A percentile compares a stretch with the other conserved stretches of the same genome.
Evolutionary conservation across 768 basidiomycete species (phyloP).

Genomic region (Tylopilus intermedius): DNA sequence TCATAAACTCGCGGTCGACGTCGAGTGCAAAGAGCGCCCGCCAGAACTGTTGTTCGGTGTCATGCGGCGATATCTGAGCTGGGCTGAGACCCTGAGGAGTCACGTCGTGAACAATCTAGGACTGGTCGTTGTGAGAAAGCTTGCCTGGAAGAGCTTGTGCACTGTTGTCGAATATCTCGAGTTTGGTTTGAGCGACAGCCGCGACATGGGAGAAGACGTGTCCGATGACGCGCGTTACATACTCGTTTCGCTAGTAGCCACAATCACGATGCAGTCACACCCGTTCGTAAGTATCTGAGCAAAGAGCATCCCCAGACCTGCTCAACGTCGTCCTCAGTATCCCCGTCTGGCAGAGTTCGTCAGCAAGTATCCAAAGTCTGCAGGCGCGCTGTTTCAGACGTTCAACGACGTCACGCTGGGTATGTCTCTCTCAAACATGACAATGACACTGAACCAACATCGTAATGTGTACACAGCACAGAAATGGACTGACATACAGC

Average conservation of each 20-base stretch:
- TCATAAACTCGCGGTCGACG: conserved; percentile 45
- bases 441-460: not conserved
- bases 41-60: conserved; percentile 47
- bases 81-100: conserved; percentile 39
- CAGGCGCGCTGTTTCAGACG: conserved; percentile 63
- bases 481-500: conserved; percentile 60
- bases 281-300: conserved; percentile 17
- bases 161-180: conserved; percentile 48
- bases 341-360: conserved; percentile 43
- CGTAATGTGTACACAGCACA: conserved; percentile 47
- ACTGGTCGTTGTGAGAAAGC: not conserved
- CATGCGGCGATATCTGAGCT: conserved; percentile 40
- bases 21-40: conserved; percentile 48
- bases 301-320: not conserved
- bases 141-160: conserved; percentile 45
- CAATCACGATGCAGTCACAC: conserved; percentile 20
- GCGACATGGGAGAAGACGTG: conserved; percentile 15
- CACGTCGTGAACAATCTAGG: conserved; percentile 1
- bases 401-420: conserved; percentile 71
- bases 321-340: conserved; percentile 34
- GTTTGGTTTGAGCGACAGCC: conserved; percentile 24
- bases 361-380: conserved; percentile 56
- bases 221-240: not conserved
- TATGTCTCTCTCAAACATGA: conserved; percentile 22
- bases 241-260: not conserved